Evolutionary conservation across 306 rosid genomes (phyloP), one percentile per base, ranked within the genome.

Genomic region (Vigna reflexopilosa): DNA sequence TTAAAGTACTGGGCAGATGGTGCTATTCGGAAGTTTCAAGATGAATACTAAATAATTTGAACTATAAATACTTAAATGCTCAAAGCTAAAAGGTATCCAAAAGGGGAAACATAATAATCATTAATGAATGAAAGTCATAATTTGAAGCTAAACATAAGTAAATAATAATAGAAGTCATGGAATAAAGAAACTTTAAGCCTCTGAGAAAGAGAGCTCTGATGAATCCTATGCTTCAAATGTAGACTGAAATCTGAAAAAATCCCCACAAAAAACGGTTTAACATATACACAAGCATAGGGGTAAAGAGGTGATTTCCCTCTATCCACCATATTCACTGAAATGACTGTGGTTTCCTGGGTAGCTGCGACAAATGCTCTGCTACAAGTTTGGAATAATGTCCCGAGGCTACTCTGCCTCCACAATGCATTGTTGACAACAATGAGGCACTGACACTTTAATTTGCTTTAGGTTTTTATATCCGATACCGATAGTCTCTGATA

Each of bases 131-230:
- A 20, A 10, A 40, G 11, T 66, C 71, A 42, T 19, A 66, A 42
- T 19, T 66, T 66, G 34, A 42, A 19, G 70, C 16, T 40, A 38
- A 38, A 40, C 32, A 17, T 7, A 17, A 17, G 30, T 17, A 9
- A 66, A 10, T 42, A 9, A 65, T 40, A 40, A 66, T 34, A 40
- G 6, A 38, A 19, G 34, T 9, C 34, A 40, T 10, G 52, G 71
- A 66, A 66, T 66, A 66, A 42, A 66, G 17, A 5, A 10, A 66
- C 32, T 66, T 66, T 10, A 40, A 66, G 71, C 71, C 32, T 42
- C n/a, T 17, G 34, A 42, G 70, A 65, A 42, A 65, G 52, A 61
- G 44, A 28, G 45, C 20, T 30, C 15, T 4, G 5, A 0, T 63
- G 70, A 65, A 19, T 7, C 47, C 30, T 17, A 10, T 38, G 50